Evolutionary conservation across 495 filamentous ascomycete genomes (phyloP), one percentile per base, ranked within the genome.

Genomic region (Darksidea phi): DNA sequence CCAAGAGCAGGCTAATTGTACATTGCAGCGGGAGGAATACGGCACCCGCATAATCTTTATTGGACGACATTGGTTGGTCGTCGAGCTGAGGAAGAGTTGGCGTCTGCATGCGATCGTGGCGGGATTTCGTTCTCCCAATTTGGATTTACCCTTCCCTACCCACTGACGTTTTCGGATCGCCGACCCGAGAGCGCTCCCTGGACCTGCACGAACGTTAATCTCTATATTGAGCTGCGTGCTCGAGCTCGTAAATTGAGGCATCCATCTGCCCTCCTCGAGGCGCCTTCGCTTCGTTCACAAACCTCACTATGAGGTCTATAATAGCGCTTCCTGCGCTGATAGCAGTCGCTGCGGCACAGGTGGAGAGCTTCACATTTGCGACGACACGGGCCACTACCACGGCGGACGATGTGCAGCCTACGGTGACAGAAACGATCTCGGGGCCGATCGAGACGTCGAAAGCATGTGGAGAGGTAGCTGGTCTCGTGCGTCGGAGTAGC

Each of bases 381-480:
- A 25, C 61, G 6, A 48, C 49, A 36, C 1, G 25, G n/a, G 15
- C 46, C 6, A 18, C 25, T 23, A 38, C 37, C 1, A 54, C 49
- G 13, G 49, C 10, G 32, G 49, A 37, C 15, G 25, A 58, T 13
- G 25, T 58, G 0, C 20, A 57, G 37, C 61, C 61, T 13, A 36
- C 56, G 18, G 57, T 36, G 17, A 67, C 64, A 15, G 48, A 67
- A 41, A 63, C 48, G 21, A 28, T 52, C 21, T 54, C 59, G 5
- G 60, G 55, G 45, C 66, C 66, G 8, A 43, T 61, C 8, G 42
- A 37, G 10, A 68, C 66, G 8, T 51, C 28, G 23, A 61, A 32
- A 13, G 66, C 66, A 21, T 68, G 66, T 47, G 48, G 37, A 20
- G 45, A 64, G 52, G 57, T 68, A 5, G 24, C 18, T 10, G 18